A percentile compares a stretch with the other conserved stretches of the same genome.
phyloP scores from a whole-genome alignment of 2,329 filamentous ascomycete genomes.

The Microsporum ferrugineum region DNA sequence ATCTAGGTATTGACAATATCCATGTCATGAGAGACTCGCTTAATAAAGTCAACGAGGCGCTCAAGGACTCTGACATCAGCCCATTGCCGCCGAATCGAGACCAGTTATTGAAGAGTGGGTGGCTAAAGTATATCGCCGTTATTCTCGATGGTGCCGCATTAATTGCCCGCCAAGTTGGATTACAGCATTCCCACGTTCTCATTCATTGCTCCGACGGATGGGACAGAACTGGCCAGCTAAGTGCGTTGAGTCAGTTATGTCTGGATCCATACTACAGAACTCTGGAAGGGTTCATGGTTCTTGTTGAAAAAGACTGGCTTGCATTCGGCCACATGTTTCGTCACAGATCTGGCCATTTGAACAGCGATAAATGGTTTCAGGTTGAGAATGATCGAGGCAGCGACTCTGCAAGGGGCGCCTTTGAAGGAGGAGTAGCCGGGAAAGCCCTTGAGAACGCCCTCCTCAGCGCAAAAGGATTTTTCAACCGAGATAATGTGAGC shows the following conservation, averaged over 20 bases:
- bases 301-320: conserved; percentile 95
- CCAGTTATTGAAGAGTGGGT: conserved; percentile 68
- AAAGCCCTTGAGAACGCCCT: conserved; percentile 80
- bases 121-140: conserved; percentile 78
- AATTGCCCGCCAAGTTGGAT: conserved; percentile 76
- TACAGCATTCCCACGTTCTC: conserved; percentile 86
- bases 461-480: conserved; percentile 75
- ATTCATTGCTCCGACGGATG: conserved; percentile 98
- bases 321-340: conserved; percentile 98
- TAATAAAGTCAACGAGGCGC: conserved; percentile 71
- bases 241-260: conserved; percentile 81
- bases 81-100: conserved; percentile 72
- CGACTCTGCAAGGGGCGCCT: conserved; percentile 28
- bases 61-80: conserved; percentile 87
- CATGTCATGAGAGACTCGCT: conserved; percentile 94
- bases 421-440: conserved; percentile 38
- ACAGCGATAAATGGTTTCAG: conserved; percentile 87
- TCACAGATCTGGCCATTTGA: conserved; percentile 75
- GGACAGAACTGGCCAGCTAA: conserved; percentile 93
- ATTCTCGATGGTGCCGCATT: conserved; percentile 74
- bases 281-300: conserved; percentile 81
- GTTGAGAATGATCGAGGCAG: conserved; percentile 69
- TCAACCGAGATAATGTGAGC: conserved; percentile 65
- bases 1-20: conserved; percentile 94
- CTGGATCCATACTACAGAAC: conserved; percentile 93